Evolutionary conservation across 2,329 filamentous ascomycete species (phyloP), one percentile per base, ranked within the genome.

Genomic region (Trichophyton verrucosum): DNA sequence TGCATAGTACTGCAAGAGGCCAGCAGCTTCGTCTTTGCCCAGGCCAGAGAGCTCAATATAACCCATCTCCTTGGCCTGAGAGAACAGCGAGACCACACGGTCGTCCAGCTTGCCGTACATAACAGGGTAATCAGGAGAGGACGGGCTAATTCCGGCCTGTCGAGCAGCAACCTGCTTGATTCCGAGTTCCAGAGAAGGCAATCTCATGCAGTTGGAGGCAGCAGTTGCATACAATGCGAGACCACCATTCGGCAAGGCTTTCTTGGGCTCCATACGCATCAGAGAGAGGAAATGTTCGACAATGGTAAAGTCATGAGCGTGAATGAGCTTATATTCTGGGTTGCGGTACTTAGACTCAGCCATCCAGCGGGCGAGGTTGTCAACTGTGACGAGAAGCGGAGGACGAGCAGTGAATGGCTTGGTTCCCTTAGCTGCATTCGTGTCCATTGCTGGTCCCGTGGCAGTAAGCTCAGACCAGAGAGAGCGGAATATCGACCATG

Each of bases 1-100:
- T 3, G 89, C 91, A 80, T 92, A 97, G 76, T 96, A 97, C 77
- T 96, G 91, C 84, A 97, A 86, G 67, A 95, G 78, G 0, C 84
- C 81, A 62, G 86, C 82, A 9, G 89, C 85, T 75, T 97, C 92
- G 1, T 80, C 75, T 74, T 86, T 88, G 67, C 78, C 86, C 66
- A 96, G 69, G 7, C 89, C 87, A 47, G 81, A 79, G 20, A 96
- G 70, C 20, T 82, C 80, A 66, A 80, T 73, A 2, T 82, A 71
- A 36, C 78, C 74, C 11, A 82, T 72, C 6, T 71, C 71, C 61
- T 75, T 73, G 3, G 67, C 60, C 17, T 67, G 63, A 56, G 71
- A 64, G 63, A 76, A 71, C 6, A 72, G 66, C 1, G 79, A 76
- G 60, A 82, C 70, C 1, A 82, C 78, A n/a, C 80, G 74, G 62